These are phyloP conservation scores for Cicer arietinum DNA, from an alignment of 306 rosid species.

Conservation along the genomic window DNA sequence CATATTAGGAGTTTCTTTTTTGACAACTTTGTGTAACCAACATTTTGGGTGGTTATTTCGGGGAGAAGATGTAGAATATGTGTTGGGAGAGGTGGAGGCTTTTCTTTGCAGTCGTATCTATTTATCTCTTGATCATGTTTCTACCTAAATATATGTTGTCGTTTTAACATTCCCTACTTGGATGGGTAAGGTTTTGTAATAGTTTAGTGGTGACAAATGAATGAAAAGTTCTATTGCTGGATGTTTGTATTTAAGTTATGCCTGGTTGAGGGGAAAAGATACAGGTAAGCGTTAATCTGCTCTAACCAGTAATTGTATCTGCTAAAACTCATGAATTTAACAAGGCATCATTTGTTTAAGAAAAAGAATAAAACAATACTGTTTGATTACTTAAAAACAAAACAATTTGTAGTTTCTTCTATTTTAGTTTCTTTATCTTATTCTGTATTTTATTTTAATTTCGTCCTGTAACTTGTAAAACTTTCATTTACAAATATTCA, in stretches of 20 bases:
- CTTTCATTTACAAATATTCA: too few relatives aligned
- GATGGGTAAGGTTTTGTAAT: slow-evolving; percentile 57
- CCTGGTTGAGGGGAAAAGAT: not conserved
- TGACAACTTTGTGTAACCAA: slow-evolving; percentile 43
- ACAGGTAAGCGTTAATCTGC: too few relatives aligned
- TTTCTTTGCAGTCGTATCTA: slow-evolving; percentile 47
- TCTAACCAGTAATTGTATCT: too few relatives aligned
- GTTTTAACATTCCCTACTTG: slow-evolving; percentile 48
- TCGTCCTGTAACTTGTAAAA: too few relatives aligned
- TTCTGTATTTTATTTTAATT: too few relatives aligned
- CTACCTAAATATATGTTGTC: slow-evolving; percentile 52
- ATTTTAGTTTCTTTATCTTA: too few relatives aligned
- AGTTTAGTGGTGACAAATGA: slow-evolving; percentile 59
- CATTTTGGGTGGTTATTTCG: slow-evolving; percentile 49
- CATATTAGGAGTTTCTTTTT: slow-evolving; percentile 61
- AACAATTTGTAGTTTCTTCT: too few relatives aligned
- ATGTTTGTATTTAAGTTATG: slow-evolving; percentile 10
- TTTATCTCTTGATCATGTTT: slow-evolving; percentile 54
- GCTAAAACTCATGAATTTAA: too few relatives aligned
- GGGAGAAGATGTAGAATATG: slow-evolving; percentile 61
- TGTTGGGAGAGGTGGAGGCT: slow-evolving; percentile 56
- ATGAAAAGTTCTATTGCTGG: slow-evolving; percentile 48
- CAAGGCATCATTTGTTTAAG: too few relatives aligned
- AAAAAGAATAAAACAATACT: too few relatives aligned
- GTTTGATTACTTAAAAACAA: too few relatives aligned